Evolutionary conservation across 352 stramenopile species (phyloP).

Genomic region (Phytopythium montanum): DNA sequence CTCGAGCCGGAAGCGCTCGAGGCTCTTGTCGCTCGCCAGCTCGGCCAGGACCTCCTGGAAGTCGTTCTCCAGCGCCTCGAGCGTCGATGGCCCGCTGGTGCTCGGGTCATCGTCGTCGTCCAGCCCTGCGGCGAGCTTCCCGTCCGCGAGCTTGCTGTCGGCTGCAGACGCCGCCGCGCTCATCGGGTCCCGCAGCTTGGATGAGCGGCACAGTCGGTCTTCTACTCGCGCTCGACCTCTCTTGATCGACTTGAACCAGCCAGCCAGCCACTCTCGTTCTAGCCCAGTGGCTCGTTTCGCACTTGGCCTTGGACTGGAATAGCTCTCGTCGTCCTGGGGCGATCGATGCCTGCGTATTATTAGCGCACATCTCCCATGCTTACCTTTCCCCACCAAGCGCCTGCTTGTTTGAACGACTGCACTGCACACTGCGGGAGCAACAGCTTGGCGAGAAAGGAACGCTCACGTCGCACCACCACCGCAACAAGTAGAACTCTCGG

Average conservation of each 20-base stretch:
- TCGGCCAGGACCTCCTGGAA: slow-evolving; percentile 92
- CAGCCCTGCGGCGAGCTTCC: slow-evolving; percentile 32
- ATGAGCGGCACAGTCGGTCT: neutral
- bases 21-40: slow-evolving; percentile 89
- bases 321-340: neutral
- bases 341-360: neutral
- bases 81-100: slow-evolving; percentile 27
- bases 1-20: slow-evolving; percentile 93
- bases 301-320: neutral
- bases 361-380: neutral
- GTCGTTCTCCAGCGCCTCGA: slow-evolving; percentile 91
- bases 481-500: neutral
- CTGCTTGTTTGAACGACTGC: neutral
- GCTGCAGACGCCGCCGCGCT: slow-evolving; percentile 7
- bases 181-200: neutral
- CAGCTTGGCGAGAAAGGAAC: neutral
- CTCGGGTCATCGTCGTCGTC: slow-evolving; percentile 16
- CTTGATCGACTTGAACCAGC: neutral
- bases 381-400: neutral
- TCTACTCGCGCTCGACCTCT: neutral
- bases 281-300: neutral
- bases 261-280: neutral
- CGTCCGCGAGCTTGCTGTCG: slow-evolving; percentile 44
- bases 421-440: neutral
- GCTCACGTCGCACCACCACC: neutral